Evolutionary conservation across 2,329 filamentous ascomycete species (phyloP), one percentile per base, ranked within the genome.

Genomic region (Taxawa tesnikishii): DNA sequence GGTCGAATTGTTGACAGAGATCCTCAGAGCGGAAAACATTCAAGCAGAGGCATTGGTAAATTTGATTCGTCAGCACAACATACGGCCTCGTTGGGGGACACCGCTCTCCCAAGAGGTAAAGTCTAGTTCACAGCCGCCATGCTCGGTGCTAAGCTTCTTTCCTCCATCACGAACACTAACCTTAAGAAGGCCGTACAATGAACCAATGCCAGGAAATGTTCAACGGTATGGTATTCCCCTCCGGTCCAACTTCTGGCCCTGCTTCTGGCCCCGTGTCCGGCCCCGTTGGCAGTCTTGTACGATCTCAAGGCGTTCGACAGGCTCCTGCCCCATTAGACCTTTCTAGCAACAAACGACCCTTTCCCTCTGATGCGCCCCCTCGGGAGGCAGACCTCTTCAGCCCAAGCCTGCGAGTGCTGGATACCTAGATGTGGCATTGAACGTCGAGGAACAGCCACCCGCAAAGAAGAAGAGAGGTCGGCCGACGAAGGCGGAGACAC

Each of bases 31-130:
- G 26, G 56, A 58, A 35, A 50, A 54, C 26, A 52, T 67, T 34
- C 52, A 59, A 26, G 57, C 61, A 29, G 52, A 56, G 39, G 48
- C 54, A 27, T 51, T 67, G 34, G 54, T 62, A 40, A 49, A 57
- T 34, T 49, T 63, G 40, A 55, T 68, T 40, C 52, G 54, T 38
- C 56, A 62, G 32, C 43, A 48, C 36, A 54, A 56, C 40, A 51
- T 63, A 39, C 53, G 56, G 42, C 63, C 63, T 34, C 53, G 53
- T 43, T 70, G 65, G 65, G 56, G 32, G 56, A 68, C 33, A 62
- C 63, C 41, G 52, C 62, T 25, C 50, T 69, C 37, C 67, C 67
- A 40, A 51, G 51, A 45, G 65, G 67, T 70, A 54, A 43, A 60
- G n/a, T 23, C 19, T 23, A 23, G 19, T 8, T 23, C 19, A 23